phyloP scores from a whole-genome alignment of 371 early-diverging fungal genomes.

The Saksenaea vasiformis region DNA sequence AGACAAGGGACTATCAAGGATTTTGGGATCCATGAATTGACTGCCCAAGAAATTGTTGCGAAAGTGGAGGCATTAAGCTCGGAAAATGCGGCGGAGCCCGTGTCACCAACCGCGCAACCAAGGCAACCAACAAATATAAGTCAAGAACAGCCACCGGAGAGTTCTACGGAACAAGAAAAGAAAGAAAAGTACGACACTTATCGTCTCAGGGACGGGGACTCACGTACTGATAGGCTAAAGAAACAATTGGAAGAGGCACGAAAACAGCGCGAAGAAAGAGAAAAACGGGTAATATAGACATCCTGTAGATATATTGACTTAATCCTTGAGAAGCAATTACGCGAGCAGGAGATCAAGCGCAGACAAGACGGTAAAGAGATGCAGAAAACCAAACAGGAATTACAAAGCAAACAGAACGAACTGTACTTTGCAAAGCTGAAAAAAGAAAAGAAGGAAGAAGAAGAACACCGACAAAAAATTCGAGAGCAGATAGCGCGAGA shows the following conservation, averaged over 20 bases:
- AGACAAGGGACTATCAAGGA: constrained; percentile 26
- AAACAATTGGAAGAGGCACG: constrained; percentile 39
- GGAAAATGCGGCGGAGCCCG: not conserved
- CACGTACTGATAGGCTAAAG: constrained; percentile 22
- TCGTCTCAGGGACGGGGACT: not conserved
- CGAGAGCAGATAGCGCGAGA: constrained; percentile 50
- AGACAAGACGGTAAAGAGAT: constrained; percentile 38
- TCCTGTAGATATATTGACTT: not conserved
- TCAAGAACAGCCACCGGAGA: not conserved
- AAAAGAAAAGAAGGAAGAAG: constrained; percentile 43
- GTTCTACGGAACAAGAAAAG: constrained; percentile 4
- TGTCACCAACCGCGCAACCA: not conserved
- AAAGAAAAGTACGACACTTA: constrained; percentile 19
- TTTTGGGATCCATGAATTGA: constrained; percentile 13
- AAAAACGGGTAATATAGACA: constrained; percentile 24
- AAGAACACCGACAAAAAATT: constrained; percentile 40
- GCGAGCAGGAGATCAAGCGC: constrained; percentile 40
- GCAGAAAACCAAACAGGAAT: constrained; percentile 27
- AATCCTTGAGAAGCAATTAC: constrained; percentile 19
- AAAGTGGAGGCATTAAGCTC: constrained; percentile 10
- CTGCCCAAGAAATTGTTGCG: constrained; percentile 14
- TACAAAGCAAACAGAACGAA: constrained; percentile 33
- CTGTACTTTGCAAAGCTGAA: constrained; percentile 40
- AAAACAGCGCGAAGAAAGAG: constrained; percentile 35
- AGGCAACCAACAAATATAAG: not conserved